Base-by-base conservation (phyloP, 1,284 basidiomycete genomes). In the Tremellales sp. region DNA sequence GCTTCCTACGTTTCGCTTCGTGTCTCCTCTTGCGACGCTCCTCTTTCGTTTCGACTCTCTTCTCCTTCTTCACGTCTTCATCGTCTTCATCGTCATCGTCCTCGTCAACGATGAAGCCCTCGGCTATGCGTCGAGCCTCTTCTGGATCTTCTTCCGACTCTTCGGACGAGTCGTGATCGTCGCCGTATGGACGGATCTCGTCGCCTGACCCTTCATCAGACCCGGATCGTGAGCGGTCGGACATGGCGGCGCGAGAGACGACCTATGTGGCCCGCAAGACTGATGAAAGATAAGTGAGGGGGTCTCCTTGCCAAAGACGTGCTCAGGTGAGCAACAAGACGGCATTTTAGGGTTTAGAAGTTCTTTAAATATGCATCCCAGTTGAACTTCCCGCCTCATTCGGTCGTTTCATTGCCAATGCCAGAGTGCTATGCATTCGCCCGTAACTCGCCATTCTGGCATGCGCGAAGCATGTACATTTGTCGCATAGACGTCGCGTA, bases 61-160 rank as follows among this genome's bases (percentile, higher is more conserved):
- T 60, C 21, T 64, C 61, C n/a, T 57, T 56, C 10, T 62, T 60
- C 24, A 63, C 65, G 13, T 58, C 58, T 8, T 57, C 58, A 12
- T 62, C 68, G 19, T 67, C 66, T 0, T 56, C 62, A 13, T 70
- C 72, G 6, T 71, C 72, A 11, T 71, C 73, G 13, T 73, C 71
- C 10, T 74, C 73, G 8, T 71, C 69, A 12, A 72, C 72, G 35
- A 76, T 76, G 57, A 76, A 76, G 0, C 73, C 74, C 21, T 73
- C 70, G 12, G 64, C 65, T 31, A 76, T 67, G 10, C 64, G 60
- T 23, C 62, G 65, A 22, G 60, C 62, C 57, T 74, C 74, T 43
- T 74, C 73, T 36, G 60, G 62, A 49, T 72, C 70, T 17, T 76
- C 74, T 23, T 74, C 72, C 3, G 70, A 70, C 27, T 68, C 69